These are phyloP conservation scores for Blastocystis sp. DNA, from an alignment of 352 stramenopile genomes.

Conservation along the genomic window DNA sequence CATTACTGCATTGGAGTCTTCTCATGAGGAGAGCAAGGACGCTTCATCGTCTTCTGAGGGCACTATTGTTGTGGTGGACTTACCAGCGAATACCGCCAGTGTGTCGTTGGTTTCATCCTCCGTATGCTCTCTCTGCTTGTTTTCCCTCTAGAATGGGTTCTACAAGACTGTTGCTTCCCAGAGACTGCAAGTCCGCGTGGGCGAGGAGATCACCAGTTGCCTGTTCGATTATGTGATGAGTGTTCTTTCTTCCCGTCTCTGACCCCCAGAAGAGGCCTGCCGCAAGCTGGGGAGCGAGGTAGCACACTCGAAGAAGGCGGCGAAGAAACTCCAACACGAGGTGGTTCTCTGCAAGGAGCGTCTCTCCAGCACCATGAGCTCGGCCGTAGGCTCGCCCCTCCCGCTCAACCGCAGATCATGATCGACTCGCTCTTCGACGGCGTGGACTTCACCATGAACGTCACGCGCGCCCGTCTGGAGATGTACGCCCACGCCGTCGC, in stretches of 20 bases:
- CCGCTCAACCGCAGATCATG: background rate
- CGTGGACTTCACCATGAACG: background rate
- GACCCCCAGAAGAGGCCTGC: background rate
- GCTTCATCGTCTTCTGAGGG: background rate
- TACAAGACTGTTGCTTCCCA: background rate
- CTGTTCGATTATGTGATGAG: background rate
- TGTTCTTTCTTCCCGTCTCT: background rate
- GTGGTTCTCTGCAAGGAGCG: background rate
- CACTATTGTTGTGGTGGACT: background rate
- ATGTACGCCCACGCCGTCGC: background rate
- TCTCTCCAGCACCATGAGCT: slow-evolving; percentile 2
- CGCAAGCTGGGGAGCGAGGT: background rate
- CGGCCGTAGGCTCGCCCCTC: background rate
- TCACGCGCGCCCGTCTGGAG: background rate
- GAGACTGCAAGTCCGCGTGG: background rate
- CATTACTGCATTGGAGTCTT: too few relatives aligned
- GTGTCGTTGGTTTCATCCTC: background rate
- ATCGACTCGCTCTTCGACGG: slow-evolving; percentile 59
- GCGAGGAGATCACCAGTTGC: background rate
- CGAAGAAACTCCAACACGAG: background rate
- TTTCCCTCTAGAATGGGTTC: background rate
- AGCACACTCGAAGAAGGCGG: background rate
- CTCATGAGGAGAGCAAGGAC: background rate
- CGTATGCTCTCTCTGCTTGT: too few relatives aligned
- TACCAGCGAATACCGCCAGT: background rate